Evolutionary conservation across 2,329 filamentous ascomycete species (phyloP), one percentile per base, ranked within the genome.

Genomic region (Sporothrix sp.): DNA sequence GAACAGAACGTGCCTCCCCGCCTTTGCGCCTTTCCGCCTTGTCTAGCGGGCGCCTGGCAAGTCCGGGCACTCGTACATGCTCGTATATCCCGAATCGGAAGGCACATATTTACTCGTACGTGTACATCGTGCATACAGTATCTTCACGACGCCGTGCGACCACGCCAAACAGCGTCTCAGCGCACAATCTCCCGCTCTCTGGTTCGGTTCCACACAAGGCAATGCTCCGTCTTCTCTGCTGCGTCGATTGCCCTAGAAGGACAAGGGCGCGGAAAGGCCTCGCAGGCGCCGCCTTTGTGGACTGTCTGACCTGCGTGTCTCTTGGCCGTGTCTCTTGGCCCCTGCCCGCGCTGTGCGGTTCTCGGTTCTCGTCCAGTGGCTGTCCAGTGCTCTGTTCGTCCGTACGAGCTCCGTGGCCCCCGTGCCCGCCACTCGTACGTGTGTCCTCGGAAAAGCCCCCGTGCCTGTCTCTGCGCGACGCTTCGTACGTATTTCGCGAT

Each of bases 401-500:
- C 33, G 40, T 46, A 45, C 28, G 28, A 33, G 18, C n/a, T 28
- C 5, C 25, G 25, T 10, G 5, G 5, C 10, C 25, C 25, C 30
- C 7, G 43, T 23, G 18, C 30, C 14, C 13, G 21, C 20, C 35
- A 14, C 30, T 45, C 14, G 30, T 23, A 35, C 43, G 30, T 44
- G 30, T 13, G 43, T 25, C 18, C 3, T 27, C 20, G 38, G 23
- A 44, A 28, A 18, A 7, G 28, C 33, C 20, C 30, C 16, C 16
- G 23, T 14, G 20, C 14, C 10, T 32, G 38, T 44, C 16, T 32
- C 18, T 32, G 25, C 16, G 23, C 28, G 28, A 13, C 28, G 30
- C 30, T 45, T 45, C 43, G 43, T 45, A 20, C 43, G 43, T 45
- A 45, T 45, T 21, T n/a, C n/a, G n/a, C n/a, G n/a, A n/a, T n/a